These are phyloP conservation scores for Aspergillus ustus DNA, from an alignment of 2,329 filamentous ascomycete genomes.

Conservation along the genomic window DNA sequence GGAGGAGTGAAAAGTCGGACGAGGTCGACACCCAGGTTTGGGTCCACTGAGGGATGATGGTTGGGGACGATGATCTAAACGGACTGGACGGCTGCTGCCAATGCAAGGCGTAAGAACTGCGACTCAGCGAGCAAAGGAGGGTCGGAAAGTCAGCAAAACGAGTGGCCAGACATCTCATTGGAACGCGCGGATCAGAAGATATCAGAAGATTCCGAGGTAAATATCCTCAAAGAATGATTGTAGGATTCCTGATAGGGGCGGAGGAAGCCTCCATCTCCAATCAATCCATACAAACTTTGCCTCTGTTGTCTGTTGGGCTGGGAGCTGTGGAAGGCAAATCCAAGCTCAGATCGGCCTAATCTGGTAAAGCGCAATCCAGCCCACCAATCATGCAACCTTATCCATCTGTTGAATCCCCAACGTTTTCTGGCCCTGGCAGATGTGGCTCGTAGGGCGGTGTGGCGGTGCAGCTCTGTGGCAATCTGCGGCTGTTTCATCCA, in stretches of 20 bases:
- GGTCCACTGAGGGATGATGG: slow-evolving; percentile 26
- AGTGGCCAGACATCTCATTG: slow-evolving; percentile 21
- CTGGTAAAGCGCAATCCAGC: slow-evolving; percentile 5
- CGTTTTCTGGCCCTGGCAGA: slow-evolving; percentile 29
- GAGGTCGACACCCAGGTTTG: slow-evolving; percentile 16
- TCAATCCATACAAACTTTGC: slow-evolving; percentile 15
- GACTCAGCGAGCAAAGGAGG: slow-evolving; percentile 13
- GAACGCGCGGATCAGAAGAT: slow-evolving; percentile 25
- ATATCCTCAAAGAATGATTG: neutral
- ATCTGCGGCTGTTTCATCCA: neutral
- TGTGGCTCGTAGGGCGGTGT: slow-evolving; percentile 15
- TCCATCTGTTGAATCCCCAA: slow-evolving; percentile 40
- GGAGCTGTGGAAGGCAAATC: slow-evolving; percentile 21
- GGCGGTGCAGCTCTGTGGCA: slow-evolving; percentile 9
- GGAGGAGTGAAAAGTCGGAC: slow-evolving; percentile 18
- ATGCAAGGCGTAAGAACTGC: slow-evolving; percentile 19
- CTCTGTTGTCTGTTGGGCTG: slow-evolving; percentile 23
- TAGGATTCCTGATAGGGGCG: slow-evolving; percentile 2
- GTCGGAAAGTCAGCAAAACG: slow-evolving; percentile 15
- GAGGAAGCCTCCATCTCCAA: slow-evolving; percentile 13
- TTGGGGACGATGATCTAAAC: slow-evolving; percentile 23
- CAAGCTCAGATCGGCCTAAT: slow-evolving; percentile 15
- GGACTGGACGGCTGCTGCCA: neutral
- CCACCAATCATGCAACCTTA: slow-evolving; percentile 15
- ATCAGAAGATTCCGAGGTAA: slow-evolving; percentile 34